Percentiles rank a stretch among this genome's conserved stretches.
These are phyloP conservation scores for Setomelanomma holmii DNA, from an alignment of 2,329 filamentous ascomycete species.

Conservation along the genomic window DNA sequence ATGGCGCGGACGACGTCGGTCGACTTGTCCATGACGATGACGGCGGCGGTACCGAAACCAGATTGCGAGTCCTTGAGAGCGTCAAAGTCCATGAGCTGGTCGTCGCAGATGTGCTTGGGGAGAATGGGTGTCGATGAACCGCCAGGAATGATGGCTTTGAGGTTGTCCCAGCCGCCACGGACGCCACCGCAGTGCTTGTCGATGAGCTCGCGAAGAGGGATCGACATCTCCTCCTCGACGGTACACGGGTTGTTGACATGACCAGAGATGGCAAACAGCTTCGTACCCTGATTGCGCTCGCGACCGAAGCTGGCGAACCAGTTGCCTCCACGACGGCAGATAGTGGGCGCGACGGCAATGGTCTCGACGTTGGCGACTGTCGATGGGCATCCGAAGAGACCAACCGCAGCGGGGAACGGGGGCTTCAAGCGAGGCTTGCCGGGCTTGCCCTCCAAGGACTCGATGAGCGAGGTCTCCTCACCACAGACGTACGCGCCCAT, in stretches of 20 bases:
- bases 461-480: slow-evolving; percentile 97
- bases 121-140: slow-evolving; percentile 96
- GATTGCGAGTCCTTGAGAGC: slow-evolving; percentile 97
- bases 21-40: slow-evolving; percentile 99
- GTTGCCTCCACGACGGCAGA: slow-evolving; percentile 85
- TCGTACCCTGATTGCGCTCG: slow-evolving; percentile 95
- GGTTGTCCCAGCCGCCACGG: slow-evolving; percentile 95
- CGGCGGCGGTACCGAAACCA: slow-evolving; percentile 93
- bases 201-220: slow-evolving; percentile 92
- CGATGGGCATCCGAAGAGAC: slow-evolving; percentile 96
- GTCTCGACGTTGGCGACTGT: slow-evolving; percentile 99
- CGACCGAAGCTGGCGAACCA: slow-evolving; percentile 97
- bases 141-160: slow-evolving; percentile 92
- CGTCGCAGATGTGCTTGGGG: slow-evolving; percentile 86
- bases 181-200: slow-evolving; percentile 99
- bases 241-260: slow-evolving; percentile 99
- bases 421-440: slow-evolving; percentile 99
- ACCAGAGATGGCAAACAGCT: slow-evolving; percentile 97
- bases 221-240: slow-evolving; percentile 99
- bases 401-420: slow-evolving; percentile 95
- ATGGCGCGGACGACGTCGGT: slow-evolving; percentile 96
- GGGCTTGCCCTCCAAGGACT: slow-evolving; percentile 97
- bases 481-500: slow-evolving; percentile 98
- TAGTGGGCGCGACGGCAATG: slow-evolving; percentile 91
- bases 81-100: slow-evolving; percentile 99